These are phyloP conservation scores for Gastrolobium villosum DNA, from an alignment of 306 rosid genomes.

Conservation along the genomic window DNA sequence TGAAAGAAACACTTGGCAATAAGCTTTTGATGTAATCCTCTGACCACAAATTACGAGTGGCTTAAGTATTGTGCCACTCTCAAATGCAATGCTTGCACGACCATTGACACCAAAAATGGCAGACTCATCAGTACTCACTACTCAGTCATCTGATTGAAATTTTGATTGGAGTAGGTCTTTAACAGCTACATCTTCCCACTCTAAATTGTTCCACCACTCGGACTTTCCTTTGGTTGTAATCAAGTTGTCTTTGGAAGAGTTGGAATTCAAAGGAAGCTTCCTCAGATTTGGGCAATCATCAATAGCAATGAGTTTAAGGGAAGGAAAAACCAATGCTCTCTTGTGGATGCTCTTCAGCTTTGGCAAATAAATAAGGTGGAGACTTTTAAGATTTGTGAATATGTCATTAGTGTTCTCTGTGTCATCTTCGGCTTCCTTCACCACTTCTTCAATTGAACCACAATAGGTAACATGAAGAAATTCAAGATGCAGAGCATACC, in stretches of 20 bases:
- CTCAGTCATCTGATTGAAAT: background rate
- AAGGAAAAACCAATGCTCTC: slow-evolving; percentile 35
- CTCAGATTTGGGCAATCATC: background rate
- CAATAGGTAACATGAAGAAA: accelerated
- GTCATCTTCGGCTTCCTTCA: slow-evolving; percentile 25
- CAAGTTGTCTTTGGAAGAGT: slow-evolving; percentile 5
- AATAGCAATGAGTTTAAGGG: background rate
- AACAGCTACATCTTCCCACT: slow-evolving; percentile 21
- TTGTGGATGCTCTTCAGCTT: slow-evolving; percentile 16
- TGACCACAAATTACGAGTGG: too few species aligned
- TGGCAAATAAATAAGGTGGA: accelerated
- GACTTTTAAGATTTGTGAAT: background rate
- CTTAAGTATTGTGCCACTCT: too few species aligned
- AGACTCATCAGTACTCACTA: too few species aligned
- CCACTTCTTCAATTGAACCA: background rate
- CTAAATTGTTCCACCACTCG: slow-evolving; percentile 24
- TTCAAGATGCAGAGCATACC: slow-evolving; percentile 19
- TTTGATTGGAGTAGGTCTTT: background rate
- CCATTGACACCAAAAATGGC: too few species aligned
- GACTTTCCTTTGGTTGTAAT: background rate
- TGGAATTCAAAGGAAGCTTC: slow-evolving; percentile 42
- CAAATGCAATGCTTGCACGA: too few species aligned
- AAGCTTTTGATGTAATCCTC: too few species aligned
- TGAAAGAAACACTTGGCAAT: too few species aligned
- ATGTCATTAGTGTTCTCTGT: background rate